Percentiles rank a stretch among this genome's conserved stretches.
Evolutionary conservation across 2,329 filamentous ascomycete genomes (phyloP).

Genomic region (Nemania sp.): DNA sequence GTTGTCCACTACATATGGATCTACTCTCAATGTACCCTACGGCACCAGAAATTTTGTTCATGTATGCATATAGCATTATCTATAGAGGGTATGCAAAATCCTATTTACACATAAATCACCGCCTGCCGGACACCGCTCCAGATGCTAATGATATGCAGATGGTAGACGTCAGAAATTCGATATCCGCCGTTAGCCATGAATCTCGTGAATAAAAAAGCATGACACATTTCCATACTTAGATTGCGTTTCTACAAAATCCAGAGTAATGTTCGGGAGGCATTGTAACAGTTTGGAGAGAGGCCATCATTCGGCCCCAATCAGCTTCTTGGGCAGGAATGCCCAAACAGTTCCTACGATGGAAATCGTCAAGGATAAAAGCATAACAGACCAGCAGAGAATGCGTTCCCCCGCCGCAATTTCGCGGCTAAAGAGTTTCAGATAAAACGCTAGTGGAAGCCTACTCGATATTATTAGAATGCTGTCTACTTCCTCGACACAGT

Average conservation of each 20-base stretch:
- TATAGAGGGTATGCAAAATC: background rate
- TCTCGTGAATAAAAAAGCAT: background rate
- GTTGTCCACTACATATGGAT: background rate
- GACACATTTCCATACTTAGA: background rate
- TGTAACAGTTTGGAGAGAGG: background rate
- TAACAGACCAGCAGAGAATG: constrained; percentile 74
- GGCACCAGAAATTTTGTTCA: background rate
- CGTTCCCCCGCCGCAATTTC: constrained; percentile 75
- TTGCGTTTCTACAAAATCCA: background rate
- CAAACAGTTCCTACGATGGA: constrained; percentile 85
- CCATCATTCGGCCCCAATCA: constrained; percentile 65
- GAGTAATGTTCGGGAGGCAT: background rate
- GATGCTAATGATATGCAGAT: constrained; percentile 15
- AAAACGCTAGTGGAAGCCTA: constrained; percentile 83
- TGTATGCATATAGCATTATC: background rate
- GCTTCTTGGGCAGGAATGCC: constrained; percentile 85
- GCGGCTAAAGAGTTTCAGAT: constrained; percentile 86
- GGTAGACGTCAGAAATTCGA: constrained; percentile 2
- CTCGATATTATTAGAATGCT: background rate
- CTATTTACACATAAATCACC: background rate
- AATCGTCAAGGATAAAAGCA: constrained; percentile 75
- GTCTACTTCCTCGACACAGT: background rate
- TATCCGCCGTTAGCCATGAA: background rate
- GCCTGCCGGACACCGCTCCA: background rate
- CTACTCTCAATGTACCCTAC: background rate